Base-by-base conservation (phyloP, 768 basidiomycete genomes). In the Tricholoma sp. region DNA sequence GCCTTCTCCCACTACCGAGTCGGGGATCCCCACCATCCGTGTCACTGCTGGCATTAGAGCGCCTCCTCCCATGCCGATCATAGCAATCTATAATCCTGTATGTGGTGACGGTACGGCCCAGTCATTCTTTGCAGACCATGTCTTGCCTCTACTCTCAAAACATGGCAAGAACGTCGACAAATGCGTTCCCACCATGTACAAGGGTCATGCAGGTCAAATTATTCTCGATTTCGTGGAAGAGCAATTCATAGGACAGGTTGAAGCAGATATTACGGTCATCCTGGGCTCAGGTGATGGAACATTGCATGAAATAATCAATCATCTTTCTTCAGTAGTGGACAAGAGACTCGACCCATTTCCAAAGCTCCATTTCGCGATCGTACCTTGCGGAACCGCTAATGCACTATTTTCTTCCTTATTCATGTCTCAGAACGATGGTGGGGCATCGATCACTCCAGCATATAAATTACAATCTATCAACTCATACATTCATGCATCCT, bases 221-320 rank as follows among this genome's bases (percentile, higher is more conserved):
- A 69, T 82, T 13, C 57, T 74, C 33, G 64, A 75, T 5, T 72
- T 79, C 59, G 63, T 87, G 50, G 55, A 71, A 9, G 59, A 41
- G 3, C 11, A 44, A 31, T 17, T 28, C 6, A 31, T 62, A 42
- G 58, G 64, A 54, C 54, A 66, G 7, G 44, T 5, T 13, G 24
- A 11, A 28, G 72, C 53, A 28, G 67, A 68, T 29, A 57, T 80
- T 52, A 78, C 78, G 0, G 66, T 89, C 48, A 65, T 89, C 51
- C 74, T 94, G 24, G 82, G 80, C 13, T 93, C 94, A 4, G 95
- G 95, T 7, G 95, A 98, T 69, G 95, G 95, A 15, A 97, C 94
- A 1, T 75, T 94, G 37, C 91, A 96, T 68, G 94, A 98, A 63
- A 81, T 96, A 59, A 77, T 94, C 65, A 89, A 88, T 59, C 77